phyloP scores from a whole-genome alignment of 2,329 filamentous ascomycete species.

The Aulographum hederae region DNA sequence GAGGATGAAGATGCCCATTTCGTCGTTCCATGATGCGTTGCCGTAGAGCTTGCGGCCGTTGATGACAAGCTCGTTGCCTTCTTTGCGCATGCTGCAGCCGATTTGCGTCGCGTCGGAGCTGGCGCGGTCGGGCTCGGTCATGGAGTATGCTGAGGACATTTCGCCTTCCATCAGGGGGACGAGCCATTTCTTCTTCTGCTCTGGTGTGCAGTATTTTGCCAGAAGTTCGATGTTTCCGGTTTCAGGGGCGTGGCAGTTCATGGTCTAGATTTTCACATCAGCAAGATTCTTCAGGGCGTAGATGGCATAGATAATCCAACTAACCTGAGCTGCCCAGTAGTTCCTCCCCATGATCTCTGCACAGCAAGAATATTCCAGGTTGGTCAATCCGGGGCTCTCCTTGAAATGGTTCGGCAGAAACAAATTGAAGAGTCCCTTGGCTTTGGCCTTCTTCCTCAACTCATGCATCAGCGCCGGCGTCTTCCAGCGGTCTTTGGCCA shows the following conservation, averaged over 20 bases:
- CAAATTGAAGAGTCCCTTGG: conserved; percentile 20
- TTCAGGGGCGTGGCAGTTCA: conserved; percentile 29
- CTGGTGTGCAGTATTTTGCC: conserved; percentile 31
- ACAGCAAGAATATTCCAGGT: conserved; percentile 26
- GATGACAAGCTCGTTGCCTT: conserved; percentile 20
- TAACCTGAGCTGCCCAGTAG: conserved; percentile 25
- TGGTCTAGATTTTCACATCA: conserved; percentile 13
- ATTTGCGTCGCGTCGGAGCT: conserved; percentile 32
- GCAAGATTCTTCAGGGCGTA: background rate
- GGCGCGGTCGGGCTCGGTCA: conserved; percentile 33
- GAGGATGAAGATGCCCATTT: conserved; percentile 17
- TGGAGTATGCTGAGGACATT: conserved; percentile 30
- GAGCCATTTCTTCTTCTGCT: conserved; percentile 32
- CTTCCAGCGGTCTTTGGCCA: conserved; percentile 16
- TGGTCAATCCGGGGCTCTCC: conserved; percentile 25
- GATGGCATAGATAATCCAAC: conserved; percentile 1
- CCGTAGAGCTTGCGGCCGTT: conserved; percentile 24
- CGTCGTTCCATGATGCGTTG: conserved; percentile 20
- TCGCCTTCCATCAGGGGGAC: conserved; percentile 29
- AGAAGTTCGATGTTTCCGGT: conserved; percentile 35
- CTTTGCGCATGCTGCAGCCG: conserved; percentile 15
- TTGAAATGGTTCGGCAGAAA: conserved; percentile 23
- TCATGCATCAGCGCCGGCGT: conserved; percentile 23
- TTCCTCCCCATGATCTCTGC: conserved; percentile 28
- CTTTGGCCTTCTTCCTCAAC: conserved; percentile 23